Base-by-base conservation (phyloP, 2,329 filamentous ascomycete species). In the Alternaria consortialis region DNA sequence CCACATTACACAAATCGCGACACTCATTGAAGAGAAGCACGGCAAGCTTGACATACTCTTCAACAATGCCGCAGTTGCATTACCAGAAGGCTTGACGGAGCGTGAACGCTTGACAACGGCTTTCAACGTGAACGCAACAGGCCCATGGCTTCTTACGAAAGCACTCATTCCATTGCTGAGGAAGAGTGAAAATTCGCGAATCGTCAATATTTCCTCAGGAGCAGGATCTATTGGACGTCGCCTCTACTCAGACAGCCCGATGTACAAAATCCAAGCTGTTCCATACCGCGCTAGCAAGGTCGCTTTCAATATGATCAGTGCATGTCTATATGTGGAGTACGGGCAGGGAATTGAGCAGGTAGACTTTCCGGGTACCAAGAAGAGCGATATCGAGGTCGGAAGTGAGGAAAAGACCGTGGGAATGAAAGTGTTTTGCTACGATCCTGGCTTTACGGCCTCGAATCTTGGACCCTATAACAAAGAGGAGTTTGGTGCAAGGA, bases 291-390 rank as follows among this genome's bases (percentile, higher is more conserved):
- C 75, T 0, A 77, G 72, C 29, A 81, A 81, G 61, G 71, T 77
- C 5, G 80, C 80, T 2, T 56, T 80, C 62, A 80, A 80, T 39
- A 80, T 81, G 78, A 56, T 81, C 12, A 73, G 69, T 8, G 70
- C 73, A 11, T 74, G 70, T 47, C 67, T 79, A 50, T 62, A 63
- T 31, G 71, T 73, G 5, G 72, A 79, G 61, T 76, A 70, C 51
- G 74, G 68, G 0, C 34, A 64, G 11, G 63, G 60, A 2, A 12
- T 68, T 15, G 53, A 62, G 31, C 65, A 68, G 32, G 32, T 42
- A 5, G 61, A 66, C 27, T 40, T 52, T 6, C 36, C 48, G 9
- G 61, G 58, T 4, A 13, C 25, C 9, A 56, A 42, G 15, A 5
- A 32, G 7, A n/a, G 9, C n/a, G 20, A 60, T 6, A 52, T 4